A percentile compares a stretch with the other conserved stretches of the same genome.
Conservation (phyloP, 2,329 filamentous ascomycete species). For the Colletotrichum salicis region DNA sequence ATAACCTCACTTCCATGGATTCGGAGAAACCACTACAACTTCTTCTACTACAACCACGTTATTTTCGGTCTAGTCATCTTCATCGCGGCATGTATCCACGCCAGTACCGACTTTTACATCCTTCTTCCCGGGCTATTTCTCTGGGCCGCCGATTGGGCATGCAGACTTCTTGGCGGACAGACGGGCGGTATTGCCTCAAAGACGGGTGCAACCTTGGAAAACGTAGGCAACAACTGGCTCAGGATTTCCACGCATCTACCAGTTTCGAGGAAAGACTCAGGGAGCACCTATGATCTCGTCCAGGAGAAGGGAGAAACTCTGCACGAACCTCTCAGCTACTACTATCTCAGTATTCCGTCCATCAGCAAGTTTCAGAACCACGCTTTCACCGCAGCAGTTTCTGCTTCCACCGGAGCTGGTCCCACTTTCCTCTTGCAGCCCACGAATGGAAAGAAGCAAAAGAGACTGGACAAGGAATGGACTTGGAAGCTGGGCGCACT, state of each 20-base stretch:
- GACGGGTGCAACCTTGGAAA: conserved; percentile 17
- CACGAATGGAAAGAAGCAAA: conserved; percentile 7
- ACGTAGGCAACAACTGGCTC: not conserved
- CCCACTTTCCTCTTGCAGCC: conserved; percentile 26
- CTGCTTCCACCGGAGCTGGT: not conserved
- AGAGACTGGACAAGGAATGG: conserved; percentile 22
- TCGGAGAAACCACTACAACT: conserved; percentile 33
- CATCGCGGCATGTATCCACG: conserved; percentile 21
- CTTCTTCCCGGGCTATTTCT: conserved; percentile 32
- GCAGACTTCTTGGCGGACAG: conserved; percentile 28
- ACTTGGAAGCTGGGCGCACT: conserved; percentile 23
- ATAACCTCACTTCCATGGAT: conserved; percentile 31
- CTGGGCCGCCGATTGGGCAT: conserved; percentile 27
- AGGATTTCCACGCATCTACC: not conserved
- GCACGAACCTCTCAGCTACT: conserved; percentile 6
- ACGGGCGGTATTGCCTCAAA: not conserved
- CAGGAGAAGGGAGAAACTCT: not conserved
- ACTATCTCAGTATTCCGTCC: conserved; percentile 23
- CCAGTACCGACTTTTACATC: conserved; percentile 37
- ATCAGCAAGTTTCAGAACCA: conserved; percentile 34
- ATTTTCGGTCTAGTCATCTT: conserved; percentile 22
- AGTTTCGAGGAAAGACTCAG: not conserved
- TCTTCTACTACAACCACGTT: conserved; percentile 36
- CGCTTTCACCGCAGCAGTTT: conserved; percentile 33
- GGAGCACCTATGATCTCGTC: not conserved